Conservation (phyloP, 192 early-diverging fungal species). For the Coemansia sp. region DNA sequence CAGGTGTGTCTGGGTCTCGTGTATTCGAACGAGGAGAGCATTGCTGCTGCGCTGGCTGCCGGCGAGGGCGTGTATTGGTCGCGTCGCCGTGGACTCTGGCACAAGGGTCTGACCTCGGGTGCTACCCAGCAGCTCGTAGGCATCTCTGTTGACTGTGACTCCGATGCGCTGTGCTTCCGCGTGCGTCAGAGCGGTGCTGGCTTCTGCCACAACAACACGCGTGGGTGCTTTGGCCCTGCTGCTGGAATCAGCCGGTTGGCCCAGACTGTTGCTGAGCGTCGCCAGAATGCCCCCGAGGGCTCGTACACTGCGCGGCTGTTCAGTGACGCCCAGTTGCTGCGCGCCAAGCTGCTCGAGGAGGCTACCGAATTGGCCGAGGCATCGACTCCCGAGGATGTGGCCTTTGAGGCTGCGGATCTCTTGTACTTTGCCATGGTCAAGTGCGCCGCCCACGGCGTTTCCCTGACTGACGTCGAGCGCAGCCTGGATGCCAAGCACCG, state of each 20-base stretch:
- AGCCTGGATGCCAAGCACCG: slow-evolving; percentile 78
- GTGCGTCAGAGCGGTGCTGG: slow-evolving; percentile 85
- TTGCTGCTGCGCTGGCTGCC: slow-evolving; percentile 73
- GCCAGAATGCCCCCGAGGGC: slow-evolving; percentile 71
- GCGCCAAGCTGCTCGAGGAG: slow-evolving; percentile 95
- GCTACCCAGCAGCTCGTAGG: slow-evolving; percentile 83
- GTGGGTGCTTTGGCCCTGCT: slow-evolving; percentile 86
- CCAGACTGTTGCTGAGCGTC: slow-evolving; percentile 64
- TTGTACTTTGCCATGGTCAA: slow-evolving; percentile 94
- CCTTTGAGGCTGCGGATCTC: slow-evolving; percentile 94
- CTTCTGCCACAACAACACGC: slow-evolving; percentile 91
- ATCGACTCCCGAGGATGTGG: slow-evolving; percentile 67
- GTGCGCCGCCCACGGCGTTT: slow-evolving; percentile 77
- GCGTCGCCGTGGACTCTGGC: slow-evolving; percentile 85
- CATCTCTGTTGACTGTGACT: slow-evolving; percentile 87
- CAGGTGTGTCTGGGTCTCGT: slow-evolving; percentile 85
- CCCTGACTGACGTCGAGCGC: slow-evolving; percentile 79
- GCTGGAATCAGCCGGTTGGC: slow-evolving; percentile 73
- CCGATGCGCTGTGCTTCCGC: slow-evolving; percentile 79
- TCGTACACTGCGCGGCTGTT: slow-evolving; percentile 92
- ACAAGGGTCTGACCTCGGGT: slow-evolving; percentile 93
- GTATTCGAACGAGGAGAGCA: slow-evolving; percentile 82
- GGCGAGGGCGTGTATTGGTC: slow-evolving; percentile 92
- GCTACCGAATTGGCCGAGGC: slow-evolving; percentile 90
- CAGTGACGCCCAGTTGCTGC: slow-evolving; percentile 71